These are phyloP conservation scores for Platanus orientalis DNA, from an alignment of 164 flowering plant genomes.

Conservation along the genomic window DNA sequence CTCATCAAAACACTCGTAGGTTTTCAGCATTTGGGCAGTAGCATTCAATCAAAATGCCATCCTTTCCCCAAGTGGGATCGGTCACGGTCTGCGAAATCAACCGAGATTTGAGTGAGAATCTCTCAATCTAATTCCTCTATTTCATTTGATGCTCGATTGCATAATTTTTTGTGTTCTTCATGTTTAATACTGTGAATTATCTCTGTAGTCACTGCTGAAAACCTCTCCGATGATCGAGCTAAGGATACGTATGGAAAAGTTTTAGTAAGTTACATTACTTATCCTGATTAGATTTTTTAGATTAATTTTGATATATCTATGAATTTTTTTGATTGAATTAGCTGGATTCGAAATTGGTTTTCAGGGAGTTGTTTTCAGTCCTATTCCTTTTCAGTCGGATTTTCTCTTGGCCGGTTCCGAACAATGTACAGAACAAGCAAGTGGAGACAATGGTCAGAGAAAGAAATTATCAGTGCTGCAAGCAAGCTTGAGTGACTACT, in stretches of 20 bases:
- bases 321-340: not conserved
- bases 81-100: constrained; percentile 89
- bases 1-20: too few species aligned
- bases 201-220: constrained; percentile 58
- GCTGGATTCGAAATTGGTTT: not conserved
- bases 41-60: constrained; percentile 43
- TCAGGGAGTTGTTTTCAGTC: constrained; percentile 79
- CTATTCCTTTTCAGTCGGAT: constrained; percentile 64
- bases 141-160: not conserved
- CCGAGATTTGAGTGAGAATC: constrained; percentile 61
- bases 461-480: constrained; percentile 26
- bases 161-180: not conserved
- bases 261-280: constrained; percentile 37
- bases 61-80: constrained; percentile 70
- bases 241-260: constrained; percentile 70
- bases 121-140: not conserved
- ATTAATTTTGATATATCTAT: not conserved
- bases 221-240: constrained; percentile 59
- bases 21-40: too few species aligned
- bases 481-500: constrained; percentile 25
- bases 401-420: constrained; percentile 19
- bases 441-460: constrained; percentile 11
- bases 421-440: constrained; percentile 21
- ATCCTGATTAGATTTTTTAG: too few species aligned
- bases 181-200: not conserved